A percentile compares a stretch with the other conserved stretches of the same genome.
phyloP scores from a whole-genome alignment of 306 rosid genomes.

The Pterocarpus macrocarpus region DNA sequence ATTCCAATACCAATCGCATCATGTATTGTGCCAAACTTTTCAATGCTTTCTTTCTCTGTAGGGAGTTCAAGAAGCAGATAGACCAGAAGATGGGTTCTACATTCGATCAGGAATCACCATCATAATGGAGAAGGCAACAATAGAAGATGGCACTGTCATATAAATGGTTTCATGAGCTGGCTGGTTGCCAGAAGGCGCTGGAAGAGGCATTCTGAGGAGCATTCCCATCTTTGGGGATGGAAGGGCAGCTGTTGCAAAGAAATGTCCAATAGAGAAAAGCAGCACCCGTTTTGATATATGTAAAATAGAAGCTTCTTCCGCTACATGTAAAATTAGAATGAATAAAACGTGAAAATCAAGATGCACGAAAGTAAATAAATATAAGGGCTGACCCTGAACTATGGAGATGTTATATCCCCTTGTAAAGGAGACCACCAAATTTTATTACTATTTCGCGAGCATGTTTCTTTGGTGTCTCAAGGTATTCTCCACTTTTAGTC shows the following conservation, averaged over 20 bases:
- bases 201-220: constrained; percentile 34
- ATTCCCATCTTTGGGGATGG: constrained; percentile 21
- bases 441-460: too few species aligned
- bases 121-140: constrained; percentile 75
- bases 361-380: constrained; percentile 51
- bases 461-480: too few species aligned
- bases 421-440: too few species aligned
- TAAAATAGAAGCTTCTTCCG: constrained; percentile 51
- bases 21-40: too few species aligned
- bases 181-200: constrained; percentile 4
- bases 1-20: background rate
- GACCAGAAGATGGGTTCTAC: constrained; percentile 84
- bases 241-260: constrained; percentile 33
- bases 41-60: constrained; percentile 38
- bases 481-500: too few species aligned
- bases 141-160: constrained; percentile 76
- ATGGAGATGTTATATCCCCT: background rate
- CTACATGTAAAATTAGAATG: constrained; percentile 45
- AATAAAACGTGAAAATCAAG: constrained; percentile 39
- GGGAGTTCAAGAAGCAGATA: constrained; percentile 91
- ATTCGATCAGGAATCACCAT: constrained; percentile 86
- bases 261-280: constrained; percentile 46
- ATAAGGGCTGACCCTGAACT: constrained; percentile 20
- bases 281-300: constrained; percentile 27
- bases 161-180: constrained; percentile 43